Base-by-base conservation (phyloP, 2,329 filamentous ascomycete genomes). In the Colletotrichum graminicola region DNA sequence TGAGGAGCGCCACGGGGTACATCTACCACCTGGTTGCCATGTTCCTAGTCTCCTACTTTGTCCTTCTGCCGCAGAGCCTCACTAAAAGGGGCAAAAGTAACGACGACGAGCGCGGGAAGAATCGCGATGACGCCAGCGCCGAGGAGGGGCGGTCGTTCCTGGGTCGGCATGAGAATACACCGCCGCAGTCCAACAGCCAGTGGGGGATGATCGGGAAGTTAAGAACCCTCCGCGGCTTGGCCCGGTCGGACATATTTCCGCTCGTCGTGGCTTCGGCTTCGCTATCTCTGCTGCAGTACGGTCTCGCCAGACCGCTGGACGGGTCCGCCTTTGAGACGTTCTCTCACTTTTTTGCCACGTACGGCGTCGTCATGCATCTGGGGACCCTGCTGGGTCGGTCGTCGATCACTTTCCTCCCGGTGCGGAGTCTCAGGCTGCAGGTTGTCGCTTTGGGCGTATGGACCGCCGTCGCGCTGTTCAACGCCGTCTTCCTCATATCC, bases 1-100 rank as follows among this genome's bases (percentile, higher is more conserved):
- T 81, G 29, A 75, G 80, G 10, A 74, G 73, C 55, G 76, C 76
- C 49, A 76, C 79, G 18, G 75, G 75, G 21, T 78, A 75, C 62
- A 71, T 77, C 3, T 77, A 75, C 62, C 76, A 74, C 34, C 70
- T 80, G 2, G 70, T 78, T 0, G 76, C 76, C 3, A 57, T 77
- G 0, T 73, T 79, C 61, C 60, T 81, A 2, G 39, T 78, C 6
- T 75, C 76, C 0, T 77, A 77, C 64, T 79, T 77, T 59, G 65
- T 78, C 16, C 32, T 82, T 10, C 70, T 81, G 2, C 79, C 79
- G 0, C 74, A 41, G 21, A 32, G 29, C 10, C 29, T 60, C 7
- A 60, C 45, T 1, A 54, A 43, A 12, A 59, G 62, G 45, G 21
- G 45, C 0, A 39, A 12, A 23, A 73, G 2, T 74, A 64, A 43